Evolutionary conservation across 768 basidiomycete species (phyloP).

Genomic region (Amyloporia xantha): DNA sequence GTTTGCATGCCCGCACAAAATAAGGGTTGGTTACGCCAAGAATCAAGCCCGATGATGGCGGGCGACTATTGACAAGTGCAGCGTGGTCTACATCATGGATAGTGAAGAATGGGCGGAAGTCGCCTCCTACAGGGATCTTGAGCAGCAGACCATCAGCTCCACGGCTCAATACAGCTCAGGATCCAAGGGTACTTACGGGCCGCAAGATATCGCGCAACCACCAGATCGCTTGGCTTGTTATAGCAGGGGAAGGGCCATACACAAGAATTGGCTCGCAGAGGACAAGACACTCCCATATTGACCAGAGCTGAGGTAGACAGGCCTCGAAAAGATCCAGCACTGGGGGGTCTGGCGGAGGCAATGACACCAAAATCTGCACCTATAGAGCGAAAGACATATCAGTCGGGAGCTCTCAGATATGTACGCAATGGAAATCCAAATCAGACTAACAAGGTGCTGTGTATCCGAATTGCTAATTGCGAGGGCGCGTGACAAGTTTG

Average conservation of each 20-base stretch:
- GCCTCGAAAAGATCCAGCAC: constrained; percentile 59
- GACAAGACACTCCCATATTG: constrained; percentile 90
- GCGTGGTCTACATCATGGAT: constrained; percentile 89
- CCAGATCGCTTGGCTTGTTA: constrained; percentile 86
- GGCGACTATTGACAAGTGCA: constrained; percentile 69
- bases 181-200: constrained; percentile 48
- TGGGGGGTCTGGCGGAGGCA: constrained; percentile 50
- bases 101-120: constrained; percentile 92
- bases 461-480: neutral
- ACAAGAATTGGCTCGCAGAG: constrained; percentile 87
- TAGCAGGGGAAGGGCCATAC: constrained; percentile 70
- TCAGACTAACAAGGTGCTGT: neutral
- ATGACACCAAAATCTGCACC: constrained; percentile 61
- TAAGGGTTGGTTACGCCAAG: constrained; percentile 88
- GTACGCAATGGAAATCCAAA: no score
- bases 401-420: no score
- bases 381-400: no score
- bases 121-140: constrained; percentile 77
- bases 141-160: neutral
- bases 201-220: constrained; percentile 84
- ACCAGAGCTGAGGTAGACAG: constrained; percentile 63
- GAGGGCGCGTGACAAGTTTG: neutral
- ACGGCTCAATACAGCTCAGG: neutral
- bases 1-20: constrained; percentile 68
- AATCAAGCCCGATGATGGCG: constrained; percentile 70